Evolutionary conservation across 1,284 basidiomycete species (phyloP).

Genomic region (Phenoliferia sp.): DNA sequence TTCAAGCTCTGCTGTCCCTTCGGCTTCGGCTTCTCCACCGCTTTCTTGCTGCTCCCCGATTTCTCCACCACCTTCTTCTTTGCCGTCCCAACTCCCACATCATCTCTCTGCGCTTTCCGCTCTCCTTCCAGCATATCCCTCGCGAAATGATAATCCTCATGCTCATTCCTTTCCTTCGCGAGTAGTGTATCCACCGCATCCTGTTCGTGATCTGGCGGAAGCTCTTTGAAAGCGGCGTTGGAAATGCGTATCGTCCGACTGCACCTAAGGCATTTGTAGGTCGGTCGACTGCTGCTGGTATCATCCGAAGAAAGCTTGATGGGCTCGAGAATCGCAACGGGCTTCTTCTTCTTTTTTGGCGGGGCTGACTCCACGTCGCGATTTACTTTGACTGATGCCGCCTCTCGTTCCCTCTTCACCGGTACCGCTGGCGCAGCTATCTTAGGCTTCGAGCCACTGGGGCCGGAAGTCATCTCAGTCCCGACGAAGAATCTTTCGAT

Average conservation of each 20-base stretch:
- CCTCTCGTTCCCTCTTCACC: not conserved
- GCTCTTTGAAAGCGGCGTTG: not conserved
- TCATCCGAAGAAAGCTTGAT: not conserved
- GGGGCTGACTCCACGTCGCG: not conserved
- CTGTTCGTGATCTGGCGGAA: not conserved
- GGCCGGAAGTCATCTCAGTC: not conserved
- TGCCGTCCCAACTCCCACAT: not conserved
- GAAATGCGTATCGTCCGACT: slow-evolving; percentile 1
- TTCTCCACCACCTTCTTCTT: slow-evolving; percentile 6
- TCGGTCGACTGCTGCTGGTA: not conserved
- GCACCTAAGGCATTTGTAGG: slow-evolving; percentile 9
- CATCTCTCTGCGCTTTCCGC: slow-evolving; percentile 1
- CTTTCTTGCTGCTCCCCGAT: too few relatives aligned
- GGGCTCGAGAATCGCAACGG: not conserved
- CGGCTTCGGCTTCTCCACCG: slow-evolving; percentile 19
- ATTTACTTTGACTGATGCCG: not conserved
- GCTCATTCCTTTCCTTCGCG: slow-evolving; percentile 58
- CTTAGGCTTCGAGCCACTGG: not conserved
- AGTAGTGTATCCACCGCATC: slow-evolving; percentile 37
- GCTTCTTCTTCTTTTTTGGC: not conserved
- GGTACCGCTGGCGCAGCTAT: not conserved
- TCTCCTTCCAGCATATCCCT: slow-evolving; percentile 54
- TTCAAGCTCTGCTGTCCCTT: slow-evolving; percentile 27
- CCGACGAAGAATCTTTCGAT: slow-evolving; percentile 75
- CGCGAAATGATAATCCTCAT: slow-evolving; percentile 82